These are phyloP conservation scores for Leishmania gerbilli DNA, from an alignment of 208 protist genomes.

Conservation along the genomic window DNA sequence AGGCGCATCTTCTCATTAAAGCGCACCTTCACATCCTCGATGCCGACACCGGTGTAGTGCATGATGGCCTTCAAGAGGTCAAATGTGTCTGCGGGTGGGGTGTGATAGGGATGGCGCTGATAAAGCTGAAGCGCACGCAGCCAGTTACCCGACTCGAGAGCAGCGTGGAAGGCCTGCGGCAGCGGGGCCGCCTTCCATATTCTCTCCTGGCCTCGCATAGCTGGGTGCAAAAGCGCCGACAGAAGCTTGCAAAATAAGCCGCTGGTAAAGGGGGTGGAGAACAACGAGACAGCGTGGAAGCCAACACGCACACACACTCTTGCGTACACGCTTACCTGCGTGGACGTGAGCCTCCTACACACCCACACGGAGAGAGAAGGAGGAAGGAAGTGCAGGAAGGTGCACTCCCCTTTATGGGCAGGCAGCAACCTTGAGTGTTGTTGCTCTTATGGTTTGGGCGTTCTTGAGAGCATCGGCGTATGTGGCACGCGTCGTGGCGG, in stretches of 20 bases:
- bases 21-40: constrained; percentile 84
- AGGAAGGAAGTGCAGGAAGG: background rate
- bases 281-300: background rate
- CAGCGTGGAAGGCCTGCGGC: constrained; percentile 71
- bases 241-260: background rate
- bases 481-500: background rate
- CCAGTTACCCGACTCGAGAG: constrained; percentile 85
- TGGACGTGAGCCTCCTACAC: background rate
- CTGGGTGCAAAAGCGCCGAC: background rate
- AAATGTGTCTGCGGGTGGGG: constrained; percentile 84
- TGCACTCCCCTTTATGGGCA: background rate
- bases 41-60: constrained; percentile 79
- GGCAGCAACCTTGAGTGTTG: background rate
- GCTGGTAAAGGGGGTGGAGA: background rate
- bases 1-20: constrained; percentile 90
- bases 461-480: background rate
- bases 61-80: constrained; percentile 85
- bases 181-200: constrained; percentile 87
- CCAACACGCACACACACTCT: background rate
- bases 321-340: background rate
- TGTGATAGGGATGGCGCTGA: constrained; percentile 87
- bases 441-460: background rate
- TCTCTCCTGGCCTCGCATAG: constrained; percentile 33
- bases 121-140: constrained; percentile 76
- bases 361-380: background rate